phyloP scores from a whole-genome alignment of 495 filamentous ascomycete species.

The Penicillium maclennaniae region DNA sequence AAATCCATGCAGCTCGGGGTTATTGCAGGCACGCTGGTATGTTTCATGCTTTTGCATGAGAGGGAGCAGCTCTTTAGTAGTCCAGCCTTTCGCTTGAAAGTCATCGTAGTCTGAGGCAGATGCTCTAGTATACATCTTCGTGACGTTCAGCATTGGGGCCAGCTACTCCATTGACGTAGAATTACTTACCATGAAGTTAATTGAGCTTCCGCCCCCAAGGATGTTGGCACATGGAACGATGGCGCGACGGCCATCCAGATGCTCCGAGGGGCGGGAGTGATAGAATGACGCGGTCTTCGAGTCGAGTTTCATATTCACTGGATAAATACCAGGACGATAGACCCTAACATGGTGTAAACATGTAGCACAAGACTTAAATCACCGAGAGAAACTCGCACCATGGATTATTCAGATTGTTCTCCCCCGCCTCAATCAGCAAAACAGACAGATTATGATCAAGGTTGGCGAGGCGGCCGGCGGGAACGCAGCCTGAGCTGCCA shows the following conservation, averaged over 20 bases:
- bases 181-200: slow-evolving; percentile 70
- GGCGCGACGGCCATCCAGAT: slow-evolving; percentile 65
- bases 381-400: slow-evolving; percentile 40
- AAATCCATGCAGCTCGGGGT: slow-evolving; percentile 71
- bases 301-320: slow-evolving; percentile 77
- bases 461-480: slow-evolving; percentile 75
- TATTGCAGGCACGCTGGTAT: slow-evolving; percentile 73
- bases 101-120: slow-evolving; percentile 81
- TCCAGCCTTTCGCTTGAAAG: slow-evolving; percentile 78
- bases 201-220: slow-evolving; percentile 72
- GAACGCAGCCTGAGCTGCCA: slow-evolving; percentile 68
- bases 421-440: slow-evolving; percentile 73
- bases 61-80: slow-evolving; percentile 70
- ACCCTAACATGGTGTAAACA: slow-evolving; percentile 39
- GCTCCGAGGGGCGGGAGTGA: slow-evolving; percentile 69
- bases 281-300: slow-evolving; percentile 87
- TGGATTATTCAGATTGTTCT: slow-evolving; percentile 78
- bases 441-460: slow-evolving; percentile 78
- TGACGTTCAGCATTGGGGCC: neutral
- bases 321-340: slow-evolving; percentile 74
- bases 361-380: neutral
- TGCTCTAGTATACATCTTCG: slow-evolving; percentile 79
- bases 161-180: neutral
- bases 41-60: slow-evolving; percentile 85
- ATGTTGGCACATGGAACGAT: slow-evolving; percentile 78